phyloP scores from a whole-genome alignment of 176 grass and related monocot genomes.

The Bromus sterilis region DNA sequence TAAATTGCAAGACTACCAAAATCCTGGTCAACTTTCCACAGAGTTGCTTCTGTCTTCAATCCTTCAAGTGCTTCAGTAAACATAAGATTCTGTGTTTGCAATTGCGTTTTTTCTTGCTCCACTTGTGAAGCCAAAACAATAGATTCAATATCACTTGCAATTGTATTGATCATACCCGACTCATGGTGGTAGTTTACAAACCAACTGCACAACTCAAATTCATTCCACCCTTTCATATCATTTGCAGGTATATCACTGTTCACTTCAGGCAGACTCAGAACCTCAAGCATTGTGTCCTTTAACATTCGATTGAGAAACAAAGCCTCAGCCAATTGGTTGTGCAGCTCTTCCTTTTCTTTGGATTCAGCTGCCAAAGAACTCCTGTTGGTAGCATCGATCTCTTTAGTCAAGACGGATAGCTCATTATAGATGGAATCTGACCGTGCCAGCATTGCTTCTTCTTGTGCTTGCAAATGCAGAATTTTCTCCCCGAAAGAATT shows the following conservation, averaged over 20 bases:
- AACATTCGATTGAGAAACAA: slow-evolving; percentile 34
- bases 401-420: slow-evolving; percentile 51
- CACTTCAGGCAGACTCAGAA: slow-evolving; percentile 26
- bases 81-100: slow-evolving; percentile 32
- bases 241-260: not conserved
- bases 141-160: slow-evolving; percentile 53
- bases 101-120: slow-evolving; percentile 23
- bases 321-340: slow-evolving; percentile 35
- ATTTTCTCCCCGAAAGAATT: slow-evolving; percentile 78
- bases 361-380: slow-evolving; percentile 38
- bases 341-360: slow-evolving; percentile 59
- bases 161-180: slow-evolving; percentile 17
- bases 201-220: slow-evolving; percentile 37
- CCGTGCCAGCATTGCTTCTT: slow-evolving; percentile 79
- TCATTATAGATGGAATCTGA: slow-evolving; percentile 74
- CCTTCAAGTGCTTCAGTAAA: slow-evolving; percentile 43
- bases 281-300: slow-evolving; percentile 28
- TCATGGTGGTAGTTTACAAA: slow-evolving; percentile 37
- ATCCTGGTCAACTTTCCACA: slow-evolving; percentile 54
- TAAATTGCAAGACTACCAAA: slow-evolving; percentile 26
- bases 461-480: slow-evolving; percentile 70
- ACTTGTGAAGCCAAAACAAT: slow-evolving; percentile 44
- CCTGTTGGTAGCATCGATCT: slow-evolving; percentile 66
- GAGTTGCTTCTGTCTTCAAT: slow-evolving; percentile 40
- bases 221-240: slow-evolving; percentile 13